phyloP scores from a whole-genome alignment of 2,329 filamentous ascomycete species.

The Pyricularia sp. region DNA sequence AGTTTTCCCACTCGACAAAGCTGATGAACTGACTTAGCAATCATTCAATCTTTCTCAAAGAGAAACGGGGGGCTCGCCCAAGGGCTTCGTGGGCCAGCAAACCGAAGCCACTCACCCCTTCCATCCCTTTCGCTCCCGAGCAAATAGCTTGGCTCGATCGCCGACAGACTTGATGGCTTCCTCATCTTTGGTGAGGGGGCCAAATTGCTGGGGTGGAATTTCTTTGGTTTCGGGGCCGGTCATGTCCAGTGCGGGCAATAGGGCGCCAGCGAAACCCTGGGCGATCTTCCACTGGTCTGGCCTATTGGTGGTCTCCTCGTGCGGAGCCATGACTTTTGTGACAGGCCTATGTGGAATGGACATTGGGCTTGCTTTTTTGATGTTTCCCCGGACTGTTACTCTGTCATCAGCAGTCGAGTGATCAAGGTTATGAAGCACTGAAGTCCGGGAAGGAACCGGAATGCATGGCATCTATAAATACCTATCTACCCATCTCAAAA shows the following conservation, averaged over 20 bases:
- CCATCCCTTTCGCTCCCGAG: background rate
- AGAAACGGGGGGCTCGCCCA: background rate
- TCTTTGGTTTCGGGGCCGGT: background rate
- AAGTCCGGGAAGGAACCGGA: too few species aligned
- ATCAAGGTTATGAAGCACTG: too few species aligned
- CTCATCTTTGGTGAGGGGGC: background rate
- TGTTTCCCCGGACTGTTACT: too few species aligned
- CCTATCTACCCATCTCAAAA: too few species aligned
- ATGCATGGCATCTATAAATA: too few species aligned
- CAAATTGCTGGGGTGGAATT: background rate
- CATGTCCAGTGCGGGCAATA: background rate
- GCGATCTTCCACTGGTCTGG: background rate
- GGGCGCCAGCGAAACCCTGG: background rate
- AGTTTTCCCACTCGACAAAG: constrained; percentile 58
- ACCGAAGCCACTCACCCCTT: background rate
- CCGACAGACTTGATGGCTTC: background rate
- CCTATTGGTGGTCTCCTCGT: constrained; percentile 15
- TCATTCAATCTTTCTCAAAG: background rate
- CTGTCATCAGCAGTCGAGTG: too few species aligned
- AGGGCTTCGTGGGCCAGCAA: too few species aligned
- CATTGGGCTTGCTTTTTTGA: too few species aligned
- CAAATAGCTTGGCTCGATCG: background rate
- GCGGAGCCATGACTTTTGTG: background rate
- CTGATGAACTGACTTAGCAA: constrained; percentile 10
- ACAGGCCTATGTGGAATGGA: background rate